phyloP scores from a whole-genome alignment of 1,284 basidiomycete genomes.

The Ceratobasidium sp. region DNA sequence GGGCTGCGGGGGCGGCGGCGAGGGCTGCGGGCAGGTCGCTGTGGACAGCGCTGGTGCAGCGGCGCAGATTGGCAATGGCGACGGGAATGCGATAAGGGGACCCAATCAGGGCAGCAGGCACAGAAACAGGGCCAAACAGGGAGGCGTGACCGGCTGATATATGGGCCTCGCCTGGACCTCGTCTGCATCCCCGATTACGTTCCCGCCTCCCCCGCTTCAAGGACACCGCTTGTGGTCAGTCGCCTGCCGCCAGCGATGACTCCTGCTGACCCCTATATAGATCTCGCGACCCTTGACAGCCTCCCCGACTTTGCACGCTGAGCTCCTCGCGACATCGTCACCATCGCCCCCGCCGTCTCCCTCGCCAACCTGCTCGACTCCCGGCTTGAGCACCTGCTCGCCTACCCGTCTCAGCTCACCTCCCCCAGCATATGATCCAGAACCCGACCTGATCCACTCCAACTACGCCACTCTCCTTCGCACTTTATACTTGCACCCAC shows the following conservation, averaged over 20 bases:
- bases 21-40: neutral
- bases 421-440: slow-evolving; percentile 59
- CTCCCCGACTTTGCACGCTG: slow-evolving; percentile 63
- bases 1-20: neutral
- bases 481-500: slow-evolving; percentile 26
- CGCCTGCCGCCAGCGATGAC: neutral
- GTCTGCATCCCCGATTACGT: slow-evolving; percentile 2
- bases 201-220: slow-evolving; percentile 65
- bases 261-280: slow-evolving; percentile 56
- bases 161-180: slow-evolving; percentile 12
- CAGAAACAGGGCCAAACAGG: slow-evolving; percentile 27
- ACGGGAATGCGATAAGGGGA: slow-evolving; percentile 4
- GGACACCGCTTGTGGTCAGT: slow-evolving; percentile 74
- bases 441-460: slow-evolving; percentile 52
- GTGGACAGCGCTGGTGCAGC: no score
- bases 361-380: slow-evolving; percentile 46
- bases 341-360: slow-evolving; percentile 44
- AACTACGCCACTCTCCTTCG: slow-evolving; percentile 37
- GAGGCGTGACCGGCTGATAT: slow-evolving; percentile 26
- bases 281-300: slow-evolving; percentile 96
- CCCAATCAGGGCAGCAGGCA: slow-evolving; percentile 15
- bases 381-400: slow-evolving; percentile 48
- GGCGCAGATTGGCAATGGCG: neutral
- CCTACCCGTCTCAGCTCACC: slow-evolving; percentile 49
- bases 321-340: slow-evolving; percentile 53